Evolutionary conservation across 345 rosid genomes (phyloP), one percentile per base, ranked within the genome.

Genomic region (sweet orange (Citrus sinensis)): DNA sequence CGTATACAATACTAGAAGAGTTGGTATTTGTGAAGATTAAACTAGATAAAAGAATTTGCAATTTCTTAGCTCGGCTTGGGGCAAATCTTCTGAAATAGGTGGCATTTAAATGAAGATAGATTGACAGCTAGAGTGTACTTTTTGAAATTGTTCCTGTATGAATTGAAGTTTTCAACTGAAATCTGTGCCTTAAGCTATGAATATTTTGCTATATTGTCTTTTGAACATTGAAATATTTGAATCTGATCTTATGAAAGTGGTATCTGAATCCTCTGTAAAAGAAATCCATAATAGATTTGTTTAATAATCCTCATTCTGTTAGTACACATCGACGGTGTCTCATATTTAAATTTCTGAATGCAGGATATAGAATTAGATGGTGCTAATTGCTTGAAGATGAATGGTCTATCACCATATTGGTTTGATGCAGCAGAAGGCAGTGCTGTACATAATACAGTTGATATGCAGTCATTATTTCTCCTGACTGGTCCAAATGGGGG

Each of bases 401-500:
- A 79, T 73, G 98, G 97, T 61, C 82, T 96, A 56, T 88, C 92
- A 79, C 99, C 98, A 4, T 96, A 96, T 79, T 96, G 99, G 99
- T 89, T 96, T 84, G 97, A 96, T 78, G 86, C 80, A 58, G 94
- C 95, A 34, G 88, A 90, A 81, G 98, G 97, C 80, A 89, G 90
- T 83, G 95, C 97, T 79, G 95, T 96, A 51, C 86, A 76, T 34
- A 96, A 94, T 80, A 88, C 94, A 10, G 92, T 96, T 30, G 94
- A 90, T 77, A 96, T 96, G 99, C 88, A 84, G 78, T 91, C 94
- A 32, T 79, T 96, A 71, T 87, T 91, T 88, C 90, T 96, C 73
- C 81, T 96, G 81, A 96, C 99, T 29, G 99, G 99, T 76, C 98
- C 99, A 75, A 96, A 96, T 51, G 98, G 99, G 64, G 98, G 99